phyloP scores from a whole-genome alignment of 1,284 basidiomycete genomes.

The Leccinum griseonigrum region DNA sequence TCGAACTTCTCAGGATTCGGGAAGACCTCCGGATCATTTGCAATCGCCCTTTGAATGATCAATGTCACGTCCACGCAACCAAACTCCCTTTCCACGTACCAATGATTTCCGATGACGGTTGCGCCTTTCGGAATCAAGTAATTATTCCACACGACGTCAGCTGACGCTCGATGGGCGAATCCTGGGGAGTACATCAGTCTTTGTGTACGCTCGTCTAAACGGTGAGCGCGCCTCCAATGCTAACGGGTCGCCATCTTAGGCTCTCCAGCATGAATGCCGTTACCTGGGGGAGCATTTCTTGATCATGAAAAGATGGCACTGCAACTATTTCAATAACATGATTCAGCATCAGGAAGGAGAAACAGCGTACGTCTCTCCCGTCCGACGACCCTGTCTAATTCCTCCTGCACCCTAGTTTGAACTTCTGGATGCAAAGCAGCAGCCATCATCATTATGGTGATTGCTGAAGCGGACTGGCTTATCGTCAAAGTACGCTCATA shows the following conservation, averaged over 20 bases:
- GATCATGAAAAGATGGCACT: constrained; percentile 26
- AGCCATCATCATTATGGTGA: constrained; percentile 44
- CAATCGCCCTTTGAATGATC: constrained; percentile 41
- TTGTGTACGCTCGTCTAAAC: not conserved
- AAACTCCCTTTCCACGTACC: constrained; percentile 33
- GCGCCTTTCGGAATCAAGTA: constrained; percentile 59
- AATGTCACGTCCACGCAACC: not conserved
- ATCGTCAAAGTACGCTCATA: not conserved
- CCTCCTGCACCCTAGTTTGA: constrained; percentile 40
- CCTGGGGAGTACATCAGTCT: constrained; percentile 29
- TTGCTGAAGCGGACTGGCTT: constrained; percentile 26
- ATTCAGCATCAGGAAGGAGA: not conserved
- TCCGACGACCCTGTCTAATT: constrained; percentile 41
- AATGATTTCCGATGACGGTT: constrained; percentile 56
- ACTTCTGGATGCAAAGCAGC: constrained; percentile 40
- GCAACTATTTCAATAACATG: not conserved
- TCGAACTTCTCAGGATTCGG: constrained; percentile 58
- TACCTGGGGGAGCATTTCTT: constrained; percentile 22
- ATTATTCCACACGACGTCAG: constrained; percentile 54
- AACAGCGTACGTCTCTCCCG: constrained; percentile 31
- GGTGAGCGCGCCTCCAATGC: constrained; percentile 15
- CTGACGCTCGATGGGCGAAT: constrained; percentile 53
- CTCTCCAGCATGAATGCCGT: constrained; percentile 32
- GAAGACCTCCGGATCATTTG: constrained; percentile 54
- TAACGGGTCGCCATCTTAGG: constrained; percentile 33